A percentile compares a stretch with the other conserved stretches of the same genome.
Evolutionary conservation across 306 rosid species (phyloP).

Genomic region (Lablab purpureus): DNA sequence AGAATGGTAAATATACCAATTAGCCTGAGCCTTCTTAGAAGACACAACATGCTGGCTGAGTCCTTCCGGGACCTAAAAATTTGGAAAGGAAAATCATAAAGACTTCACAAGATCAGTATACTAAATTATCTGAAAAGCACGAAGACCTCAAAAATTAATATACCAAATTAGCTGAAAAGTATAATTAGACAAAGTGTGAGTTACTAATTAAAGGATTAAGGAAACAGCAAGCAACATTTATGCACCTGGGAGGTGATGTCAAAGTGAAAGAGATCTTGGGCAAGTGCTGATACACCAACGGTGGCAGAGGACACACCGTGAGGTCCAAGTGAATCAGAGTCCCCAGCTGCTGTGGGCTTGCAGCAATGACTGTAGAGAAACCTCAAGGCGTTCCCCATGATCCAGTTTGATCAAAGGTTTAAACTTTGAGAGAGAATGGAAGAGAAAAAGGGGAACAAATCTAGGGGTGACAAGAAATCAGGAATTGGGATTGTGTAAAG

Average conservation of each 20-base stretch:
- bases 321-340: conserved; percentile 55
- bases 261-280: conserved; percentile 78
- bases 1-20: conserved; percentile 58
- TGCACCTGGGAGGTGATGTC: conserved; percentile 83
- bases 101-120: conserved; percentile 1
- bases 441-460: conserved; percentile 11
- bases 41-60: conserved; percentile 79
- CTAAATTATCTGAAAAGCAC: conserved; percentile 8
- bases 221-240: neutral
- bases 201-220: neutral
- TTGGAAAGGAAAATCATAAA: neutral
- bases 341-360: conserved; percentile 60
- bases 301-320: conserved; percentile 67
- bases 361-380: conserved; percentile 59
- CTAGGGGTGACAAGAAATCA: conserved; percentile 5
- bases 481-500: neutral
- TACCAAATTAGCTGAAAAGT: neutral
- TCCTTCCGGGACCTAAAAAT: conserved; percentile 81
- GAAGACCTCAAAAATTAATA: neutral
- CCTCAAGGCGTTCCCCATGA: conserved; percentile 74
- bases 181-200: neutral
- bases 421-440: conserved; percentile 2
- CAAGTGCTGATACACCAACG: conserved; percentile 76
- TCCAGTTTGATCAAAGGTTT: conserved; percentile 29
- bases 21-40: conserved; percentile 91